phyloP scores from a whole-genome alignment of 345 rosid genomes.

The Eucalyptus tenuipes region DNA sequence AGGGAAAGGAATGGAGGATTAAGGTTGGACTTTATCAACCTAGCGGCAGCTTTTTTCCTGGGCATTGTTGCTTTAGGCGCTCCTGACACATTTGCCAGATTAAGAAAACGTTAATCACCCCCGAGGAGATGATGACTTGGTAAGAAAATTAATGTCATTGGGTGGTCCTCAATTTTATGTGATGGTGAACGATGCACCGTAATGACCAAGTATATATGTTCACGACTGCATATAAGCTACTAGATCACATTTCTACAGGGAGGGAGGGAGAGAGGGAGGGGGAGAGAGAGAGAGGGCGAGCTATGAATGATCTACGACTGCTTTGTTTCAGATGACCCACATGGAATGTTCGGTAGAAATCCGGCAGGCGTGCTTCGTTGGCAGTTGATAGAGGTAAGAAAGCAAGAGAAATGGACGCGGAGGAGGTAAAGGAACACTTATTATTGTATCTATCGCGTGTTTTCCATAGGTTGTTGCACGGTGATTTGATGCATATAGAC shows the following conservation, averaged over 20 bases:
- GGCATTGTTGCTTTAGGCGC: background rate
- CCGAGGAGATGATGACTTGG: background rate
- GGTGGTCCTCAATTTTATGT: background rate
- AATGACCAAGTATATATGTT: background rate
- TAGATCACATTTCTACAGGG: background rate
- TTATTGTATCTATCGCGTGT: background rate
- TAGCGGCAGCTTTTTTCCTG: background rate
- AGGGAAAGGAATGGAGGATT: background rate
- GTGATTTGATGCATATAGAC: background rate
- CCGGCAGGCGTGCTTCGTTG: background rate
- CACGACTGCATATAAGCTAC: background rate
- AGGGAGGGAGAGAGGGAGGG: background rate
- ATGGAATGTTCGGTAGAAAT: background rate
- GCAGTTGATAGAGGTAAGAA: background rate
- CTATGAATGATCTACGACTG: background rate
- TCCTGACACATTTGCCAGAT: background rate
- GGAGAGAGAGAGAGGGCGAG: background rate
- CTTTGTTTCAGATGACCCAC: background rate
- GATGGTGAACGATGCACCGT: background rate
- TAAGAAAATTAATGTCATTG: background rate
- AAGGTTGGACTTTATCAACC: background rate
- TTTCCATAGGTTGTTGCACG: background rate
- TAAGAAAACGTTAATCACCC: background rate
- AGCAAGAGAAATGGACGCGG: background rate
- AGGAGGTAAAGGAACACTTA: background rate